Evolutionary conservation across 768 basidiomycete species (phyloP).

Genomic region (Mycena alexandri): DNA sequence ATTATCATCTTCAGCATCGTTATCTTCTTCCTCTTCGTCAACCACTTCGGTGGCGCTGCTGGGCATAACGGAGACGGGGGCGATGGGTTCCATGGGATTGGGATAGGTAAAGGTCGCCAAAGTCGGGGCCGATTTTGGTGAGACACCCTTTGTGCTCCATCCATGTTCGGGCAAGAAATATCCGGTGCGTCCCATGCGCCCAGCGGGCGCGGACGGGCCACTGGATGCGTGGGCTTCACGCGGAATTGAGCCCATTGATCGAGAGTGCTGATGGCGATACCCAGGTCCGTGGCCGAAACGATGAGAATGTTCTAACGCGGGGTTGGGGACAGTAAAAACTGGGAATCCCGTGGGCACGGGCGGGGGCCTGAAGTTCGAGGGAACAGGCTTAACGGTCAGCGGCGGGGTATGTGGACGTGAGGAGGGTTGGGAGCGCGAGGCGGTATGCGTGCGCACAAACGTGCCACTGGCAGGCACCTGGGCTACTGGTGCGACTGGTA

Average conservation of each 20-base stretch:
- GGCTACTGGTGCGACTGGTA: conserved; percentile 14
- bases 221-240: conserved; percentile 31
- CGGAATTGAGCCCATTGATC: conserved; percentile 38
- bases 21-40: conserved; percentile 51
- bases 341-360: conserved; percentile 20
- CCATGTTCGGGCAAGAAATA: conserved; percentile 37
- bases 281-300: conserved; percentile 21
- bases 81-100: conserved; percentile 37
- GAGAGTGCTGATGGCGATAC: conserved; percentile 38
- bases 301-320: conserved; percentile 20
- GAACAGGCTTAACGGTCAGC: conserved; percentile 29
- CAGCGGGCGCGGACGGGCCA: conserved; percentile 21
- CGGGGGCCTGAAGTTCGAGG: conserved; percentile 24
- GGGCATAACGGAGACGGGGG: conserved; percentile 24
- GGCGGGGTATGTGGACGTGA: conserved; percentile 36
- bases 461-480: conserved; percentile 4
- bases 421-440: conserved; percentile 36
- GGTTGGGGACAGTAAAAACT: conserved; percentile 13
- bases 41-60: conserved; percentile 28
- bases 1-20: conserved; percentile 44
- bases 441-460: conserved; percentile 26
- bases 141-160: conserved; percentile 26
- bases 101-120: conserved; percentile 38
- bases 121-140: conserved; percentile 40
- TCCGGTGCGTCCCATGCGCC: conserved; percentile 34